These are phyloP conservation scores for Lomentospora prolificans DNA, from an alignment of 2,329 filamentous ascomycete genomes.

Conservation along the genomic window DNA sequence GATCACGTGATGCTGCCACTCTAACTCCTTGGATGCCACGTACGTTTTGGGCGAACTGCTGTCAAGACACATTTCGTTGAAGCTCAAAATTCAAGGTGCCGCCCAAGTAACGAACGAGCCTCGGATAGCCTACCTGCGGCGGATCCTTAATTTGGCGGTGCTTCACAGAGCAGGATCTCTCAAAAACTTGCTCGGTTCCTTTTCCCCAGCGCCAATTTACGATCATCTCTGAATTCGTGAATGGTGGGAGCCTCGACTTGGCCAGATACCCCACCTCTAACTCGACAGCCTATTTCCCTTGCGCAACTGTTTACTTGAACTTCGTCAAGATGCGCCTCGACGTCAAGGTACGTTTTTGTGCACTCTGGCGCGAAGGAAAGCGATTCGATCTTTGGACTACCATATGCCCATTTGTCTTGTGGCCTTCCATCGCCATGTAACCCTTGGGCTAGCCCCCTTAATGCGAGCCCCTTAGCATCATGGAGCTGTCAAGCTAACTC, in stretches of 20 bases:
- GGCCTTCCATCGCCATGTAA: too few species aligned
- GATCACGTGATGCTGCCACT: constrained; percentile 2
- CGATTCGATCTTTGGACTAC: too few species aligned
- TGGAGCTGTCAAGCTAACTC: neutral
- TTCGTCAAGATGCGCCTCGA: constrained; percentile 16
- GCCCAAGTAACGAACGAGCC: constrained; percentile 4
- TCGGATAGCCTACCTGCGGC: neutral
- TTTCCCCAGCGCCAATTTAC: neutral
- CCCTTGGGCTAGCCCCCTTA: neutral
- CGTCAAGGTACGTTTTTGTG: constrained; percentile 14
- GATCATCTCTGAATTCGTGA: neutral
- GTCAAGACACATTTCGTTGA: constrained; percentile 7
- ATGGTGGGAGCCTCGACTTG: neutral
- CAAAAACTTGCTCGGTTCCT: neutral
- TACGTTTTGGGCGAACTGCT: constrained; percentile 7
- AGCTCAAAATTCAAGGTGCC: constrained; percentile 7
- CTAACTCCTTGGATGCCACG: constrained; percentile 2
- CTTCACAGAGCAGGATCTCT: neutral
- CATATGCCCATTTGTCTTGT: neutral
- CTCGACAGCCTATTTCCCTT: neutral
- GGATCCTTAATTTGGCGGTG: constrained; percentile 1
- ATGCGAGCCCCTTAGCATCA: neutral
- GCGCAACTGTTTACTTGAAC: constrained; percentile 14
- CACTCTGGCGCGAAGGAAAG: too few species aligned
- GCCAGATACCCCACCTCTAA: constrained; percentile 5